phyloP scores from a whole-genome alignment of 164 flowering plant species.

The Annona cherimola region DNA sequence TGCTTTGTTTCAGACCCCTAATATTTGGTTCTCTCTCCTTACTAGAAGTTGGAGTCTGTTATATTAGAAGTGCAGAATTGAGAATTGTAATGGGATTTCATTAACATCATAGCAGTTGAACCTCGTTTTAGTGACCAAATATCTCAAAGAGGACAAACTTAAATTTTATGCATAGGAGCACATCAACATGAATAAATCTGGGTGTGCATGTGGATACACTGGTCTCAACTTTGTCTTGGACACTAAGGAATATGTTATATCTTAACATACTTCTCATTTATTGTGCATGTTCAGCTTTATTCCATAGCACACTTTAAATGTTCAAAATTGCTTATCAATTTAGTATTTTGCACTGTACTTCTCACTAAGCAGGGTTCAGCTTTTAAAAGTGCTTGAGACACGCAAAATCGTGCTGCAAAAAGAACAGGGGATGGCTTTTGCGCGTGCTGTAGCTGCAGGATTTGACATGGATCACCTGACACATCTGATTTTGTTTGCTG shows the following conservation, averaged over 20 bases:
- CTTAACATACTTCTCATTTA: constrained; percentile 4
- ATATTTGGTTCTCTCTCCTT: background rate
- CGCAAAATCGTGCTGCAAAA: constrained; percentile 74
- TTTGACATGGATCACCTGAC: constrained; percentile 80
- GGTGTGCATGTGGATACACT: background rate
- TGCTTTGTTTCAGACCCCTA: constrained; percentile 1
- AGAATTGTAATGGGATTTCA: background rate
- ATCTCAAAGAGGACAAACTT: background rate
- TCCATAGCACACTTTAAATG: background rate
- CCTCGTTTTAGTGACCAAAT: background rate
- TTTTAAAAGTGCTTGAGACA: constrained; percentile 77
- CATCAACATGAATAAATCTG: background rate
- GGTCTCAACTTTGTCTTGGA: background rate
- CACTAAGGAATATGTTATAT: background rate
- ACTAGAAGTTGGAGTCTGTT: background rate
- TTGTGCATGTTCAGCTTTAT: background rate
- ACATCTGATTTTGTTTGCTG: constrained; percentile 70
- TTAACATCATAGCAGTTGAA: background rate
- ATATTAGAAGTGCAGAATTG: background rate
- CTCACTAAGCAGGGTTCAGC: constrained; percentile 61
- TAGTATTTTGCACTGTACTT: background rate
- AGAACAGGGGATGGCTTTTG: constrained; percentile 99
- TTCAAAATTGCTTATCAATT: background rate
- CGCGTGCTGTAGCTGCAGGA: constrained; percentile 96
- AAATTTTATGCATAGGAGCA: background rate